Evolutionary conservation across 768 basidiomycete species (phyloP).

Genomic region (Termitomyces sp.): DNA sequence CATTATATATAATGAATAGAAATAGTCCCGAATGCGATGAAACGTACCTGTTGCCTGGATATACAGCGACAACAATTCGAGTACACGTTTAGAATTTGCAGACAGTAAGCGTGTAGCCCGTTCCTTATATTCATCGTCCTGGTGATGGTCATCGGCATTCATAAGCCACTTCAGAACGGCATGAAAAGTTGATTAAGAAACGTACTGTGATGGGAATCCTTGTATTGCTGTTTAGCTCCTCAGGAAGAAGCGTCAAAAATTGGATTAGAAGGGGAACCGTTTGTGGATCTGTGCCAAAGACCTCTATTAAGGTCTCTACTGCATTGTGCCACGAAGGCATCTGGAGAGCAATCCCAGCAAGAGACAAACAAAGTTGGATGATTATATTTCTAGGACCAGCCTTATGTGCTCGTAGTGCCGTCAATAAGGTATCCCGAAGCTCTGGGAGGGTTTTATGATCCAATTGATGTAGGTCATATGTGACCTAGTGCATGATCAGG

Average conservation of each 20-base stretch:
- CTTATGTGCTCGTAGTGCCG: conserved; percentile 67
- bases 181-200: conserved; percentile 8
- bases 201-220: conserved; percentile 86
- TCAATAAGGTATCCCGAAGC: conserved; percentile 83
- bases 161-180: not conserved
- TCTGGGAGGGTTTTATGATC: conserved; percentile 62
- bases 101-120: conserved; percentile 58
- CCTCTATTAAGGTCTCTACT: conserved; percentile 75
- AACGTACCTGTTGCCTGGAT: conserved; percentile 77
- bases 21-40: not conserved
- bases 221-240: conserved; percentile 79
- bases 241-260: conserved; percentile 87
- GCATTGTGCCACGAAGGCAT: conserved; percentile 80
- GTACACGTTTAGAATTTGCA: conserved; percentile 60
- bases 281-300: conserved; percentile 77
- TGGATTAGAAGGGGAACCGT: conserved; percentile 83
- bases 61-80: conserved; percentile 83
- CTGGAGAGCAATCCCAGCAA: conserved; percentile 89
- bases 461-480: conserved; percentile 91
- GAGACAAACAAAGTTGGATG: conserved; percentile 83
- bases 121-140: conserved; percentile 75
- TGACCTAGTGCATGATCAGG: conserved; percentile 57
- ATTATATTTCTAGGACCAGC: conserved; percentile 78
- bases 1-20: not conserved
- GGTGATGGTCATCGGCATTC: conserved; percentile 20